Conservation (phyloP, 768 basidiomycete genomes). For the Russula emetica region DNA sequence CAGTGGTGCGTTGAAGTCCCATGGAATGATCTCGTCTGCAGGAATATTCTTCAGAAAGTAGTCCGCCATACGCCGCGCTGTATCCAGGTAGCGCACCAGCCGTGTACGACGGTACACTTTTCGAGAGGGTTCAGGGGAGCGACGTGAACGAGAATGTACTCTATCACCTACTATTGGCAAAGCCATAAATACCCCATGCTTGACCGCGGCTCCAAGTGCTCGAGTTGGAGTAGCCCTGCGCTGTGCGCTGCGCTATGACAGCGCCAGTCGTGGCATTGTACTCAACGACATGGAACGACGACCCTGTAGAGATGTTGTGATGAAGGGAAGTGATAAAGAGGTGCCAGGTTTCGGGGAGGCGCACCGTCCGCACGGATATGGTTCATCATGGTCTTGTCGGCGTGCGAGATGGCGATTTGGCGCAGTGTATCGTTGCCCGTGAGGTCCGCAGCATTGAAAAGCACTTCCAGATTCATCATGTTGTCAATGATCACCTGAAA, state of each 20-base stretch:
- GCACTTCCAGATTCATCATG: slow-evolving; percentile 70
- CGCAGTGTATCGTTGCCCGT: slow-evolving; percentile 48
- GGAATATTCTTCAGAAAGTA: slow-evolving; percentile 63
- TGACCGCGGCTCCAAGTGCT: slow-evolving; percentile 77
- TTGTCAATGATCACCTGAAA: slow-evolving; percentile 66
- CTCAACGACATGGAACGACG: slow-evolving; percentile 53
- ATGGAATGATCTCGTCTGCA: slow-evolving; percentile 59
- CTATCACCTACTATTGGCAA: slow-evolving; percentile 53
- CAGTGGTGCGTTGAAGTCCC: slow-evolving; percentile 71
- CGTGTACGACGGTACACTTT: slow-evolving; percentile 59
- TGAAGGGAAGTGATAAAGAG: background rate
- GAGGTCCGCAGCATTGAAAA: slow-evolving; percentile 37
- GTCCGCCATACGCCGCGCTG: slow-evolving; percentile 52
- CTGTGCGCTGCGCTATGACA: slow-evolving; percentile 53
- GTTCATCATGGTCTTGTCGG: slow-evolving; percentile 61
- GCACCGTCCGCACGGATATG: slow-evolving; percentile 62
- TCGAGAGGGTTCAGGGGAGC: background rate
- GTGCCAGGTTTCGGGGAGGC: slow-evolving; percentile 19
- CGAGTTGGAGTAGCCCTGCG: slow-evolving; percentile 56
- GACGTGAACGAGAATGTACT: background rate
- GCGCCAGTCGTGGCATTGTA: slow-evolving; percentile 62
- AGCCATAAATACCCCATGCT: slow-evolving; percentile 68
- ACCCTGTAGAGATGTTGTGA: slow-evolving; percentile 28
- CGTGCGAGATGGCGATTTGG: slow-evolving; percentile 61
- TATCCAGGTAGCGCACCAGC: slow-evolving; percentile 50